Base-by-base conservation (phyloP, 108 stramenopile genomes). In the Cyclostephanos tholiformis region DNA sequence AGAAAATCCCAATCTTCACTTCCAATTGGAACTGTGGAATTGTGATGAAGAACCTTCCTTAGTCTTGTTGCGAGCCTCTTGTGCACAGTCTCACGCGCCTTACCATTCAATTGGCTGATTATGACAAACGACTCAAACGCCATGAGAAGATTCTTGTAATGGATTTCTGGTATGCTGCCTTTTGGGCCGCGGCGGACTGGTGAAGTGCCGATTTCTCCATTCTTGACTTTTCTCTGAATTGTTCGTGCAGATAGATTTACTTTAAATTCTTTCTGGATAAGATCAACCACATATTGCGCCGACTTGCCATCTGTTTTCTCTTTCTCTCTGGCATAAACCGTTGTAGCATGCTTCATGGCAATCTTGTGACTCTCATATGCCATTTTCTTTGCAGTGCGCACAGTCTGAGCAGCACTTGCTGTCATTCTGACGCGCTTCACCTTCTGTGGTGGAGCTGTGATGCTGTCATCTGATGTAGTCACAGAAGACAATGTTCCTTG, bases 81-180 rank as follows among this genome's bases (percentile, higher is more conserved):
- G 36, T 56, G 36, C 26, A 12, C 30, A 36, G 27, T 55, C 38
- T 39, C 53, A 5, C 9, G 9, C 41, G 9, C 41, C 41, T 10
- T 41, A 5, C 41, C 35, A 41, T 50, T 43, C n/a, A 36, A 30
- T 36, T 68, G 55, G 53, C 41, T 53, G 67, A 68, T 68, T 17
- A 2, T 19, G 6, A 68, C 25, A n/a, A 29, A 58, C 2, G 8
- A 11, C 11, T 26, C 57, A 32, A 30, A 29, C 4, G 57, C 57
- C 25, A 30, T 29, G 9, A 25, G 27, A 17, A 58, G 57, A 30
- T 25, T 30, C 29, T 58, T 30, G 27, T 29, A 58, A 11, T 29
- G 16, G 4, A 17, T 17, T 26, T 26, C 27, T 58, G 57, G 57
- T 4, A 58, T 58, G 29, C 16, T 6, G 0, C 29, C 57, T 29